A percentile compares a stretch with the other conserved stretches of the same genome.
These are phyloP conservation scores for Leccinum barrowsii DNA, from an alignment of 768 basidiomycete genomes.

Conservation along the genomic window DNA sequence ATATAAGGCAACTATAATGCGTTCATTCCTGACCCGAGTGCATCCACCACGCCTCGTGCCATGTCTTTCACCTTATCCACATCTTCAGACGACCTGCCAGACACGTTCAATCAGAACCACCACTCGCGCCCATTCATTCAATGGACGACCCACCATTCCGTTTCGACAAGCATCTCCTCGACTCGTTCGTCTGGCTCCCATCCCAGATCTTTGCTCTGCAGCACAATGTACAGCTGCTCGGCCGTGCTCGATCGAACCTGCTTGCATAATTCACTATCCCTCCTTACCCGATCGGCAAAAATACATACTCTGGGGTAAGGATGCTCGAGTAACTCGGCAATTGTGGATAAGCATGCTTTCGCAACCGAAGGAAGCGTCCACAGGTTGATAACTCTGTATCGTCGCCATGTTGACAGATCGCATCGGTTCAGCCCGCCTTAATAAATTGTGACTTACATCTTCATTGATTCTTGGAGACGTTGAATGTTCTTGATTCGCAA, in stretches of 20 bases:
- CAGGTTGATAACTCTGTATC: slow-evolving; percentile 60
- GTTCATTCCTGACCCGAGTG: slow-evolving; percentile 34
- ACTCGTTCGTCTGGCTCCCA: slow-evolving; percentile 56
- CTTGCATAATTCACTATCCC: slow-evolving; percentile 3
- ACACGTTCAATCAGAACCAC: slow-evolving; percentile 28
- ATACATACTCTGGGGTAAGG: slow-evolving; percentile 70
- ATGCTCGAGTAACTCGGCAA: slow-evolving; percentile 70
- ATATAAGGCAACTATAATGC: slow-evolving; percentile 15
- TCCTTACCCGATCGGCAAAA: slow-evolving; percentile 8
- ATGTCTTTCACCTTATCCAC: slow-evolving; percentile 36
- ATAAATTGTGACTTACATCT: slow-evolving; percentile 55
- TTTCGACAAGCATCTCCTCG: slow-evolving; percentile 73
- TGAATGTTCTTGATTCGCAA: slow-evolving; percentile 77
- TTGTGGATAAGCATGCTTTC: slow-evolving; percentile 38
- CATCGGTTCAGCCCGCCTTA: slow-evolving; percentile 10
- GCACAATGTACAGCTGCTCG: slow-evolving; percentile 74
- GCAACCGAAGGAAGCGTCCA: slow-evolving; percentile 47
- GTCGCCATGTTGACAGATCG: slow-evolving; percentile 12
- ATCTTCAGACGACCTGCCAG: slow-evolving; percentile 48
- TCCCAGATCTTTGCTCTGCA: slow-evolving; percentile 68
- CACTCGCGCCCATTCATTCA: slow-evolving; percentile 7
- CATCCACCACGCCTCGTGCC: slow-evolving; percentile 39
- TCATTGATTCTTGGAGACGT: slow-evolving; percentile 78
- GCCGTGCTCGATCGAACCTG: slow-evolving; percentile 80
- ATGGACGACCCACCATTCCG: slow-evolving; percentile 62